These are phyloP conservation scores for Boletus coccyginus DNA, from an alignment of 768 basidiomycete genomes.

Conservation along the genomic window DNA sequence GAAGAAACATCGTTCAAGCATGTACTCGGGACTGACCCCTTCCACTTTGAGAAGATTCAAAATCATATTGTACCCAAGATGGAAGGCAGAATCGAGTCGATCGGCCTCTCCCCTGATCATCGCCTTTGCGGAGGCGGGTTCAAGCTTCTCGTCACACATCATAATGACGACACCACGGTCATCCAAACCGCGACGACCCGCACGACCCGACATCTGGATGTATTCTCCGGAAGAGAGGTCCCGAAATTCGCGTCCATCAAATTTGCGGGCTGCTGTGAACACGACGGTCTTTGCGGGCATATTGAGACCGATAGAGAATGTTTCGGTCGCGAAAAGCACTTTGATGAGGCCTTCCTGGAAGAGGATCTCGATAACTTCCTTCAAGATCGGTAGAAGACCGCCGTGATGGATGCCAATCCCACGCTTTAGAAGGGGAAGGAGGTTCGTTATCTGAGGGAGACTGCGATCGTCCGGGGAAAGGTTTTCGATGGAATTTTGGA, in stretches of 20 bases:
- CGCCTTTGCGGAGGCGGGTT: conserved; percentile 84
- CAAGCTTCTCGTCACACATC: conserved; percentile 99
- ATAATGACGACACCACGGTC: conserved; percentile 99
- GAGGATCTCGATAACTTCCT: conserved; percentile 98
- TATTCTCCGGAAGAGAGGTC: conserved; percentile 95
- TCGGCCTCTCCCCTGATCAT: conserved; percentile 99
- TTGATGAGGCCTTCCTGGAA: conserved; percentile 99
- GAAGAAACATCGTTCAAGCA: conserved; percentile 97
- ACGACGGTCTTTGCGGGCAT: conserved; percentile 99
- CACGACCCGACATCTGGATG: conserved; percentile 99
- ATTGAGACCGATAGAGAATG: conserved; percentile 96
- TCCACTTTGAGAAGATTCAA: conserved; percentile 98
- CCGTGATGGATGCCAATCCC: conserved; percentile 99
- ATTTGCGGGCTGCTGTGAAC: conserved; percentile 93
- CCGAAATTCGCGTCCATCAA: conserved; percentile 92
- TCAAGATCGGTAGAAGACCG: conserved; percentile 93
- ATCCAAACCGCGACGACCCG: conserved; percentile 94
- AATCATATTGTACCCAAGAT: conserved; percentile 99
- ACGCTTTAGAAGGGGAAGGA: conserved; percentile 88
- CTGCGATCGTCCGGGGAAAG: conserved; percentile 83
- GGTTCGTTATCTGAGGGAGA: conserved; percentile 90
- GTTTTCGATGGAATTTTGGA: conserved; percentile 91
- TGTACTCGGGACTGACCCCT: conserved; percentile 96
- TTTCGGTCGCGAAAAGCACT: conserved; percentile 97
- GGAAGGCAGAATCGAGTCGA: conserved; percentile 95